These are phyloP conservation scores for Kazachstania africana DNA, from an alignment of 805 yeast genomes.

Conservation along the genomic window DNA sequence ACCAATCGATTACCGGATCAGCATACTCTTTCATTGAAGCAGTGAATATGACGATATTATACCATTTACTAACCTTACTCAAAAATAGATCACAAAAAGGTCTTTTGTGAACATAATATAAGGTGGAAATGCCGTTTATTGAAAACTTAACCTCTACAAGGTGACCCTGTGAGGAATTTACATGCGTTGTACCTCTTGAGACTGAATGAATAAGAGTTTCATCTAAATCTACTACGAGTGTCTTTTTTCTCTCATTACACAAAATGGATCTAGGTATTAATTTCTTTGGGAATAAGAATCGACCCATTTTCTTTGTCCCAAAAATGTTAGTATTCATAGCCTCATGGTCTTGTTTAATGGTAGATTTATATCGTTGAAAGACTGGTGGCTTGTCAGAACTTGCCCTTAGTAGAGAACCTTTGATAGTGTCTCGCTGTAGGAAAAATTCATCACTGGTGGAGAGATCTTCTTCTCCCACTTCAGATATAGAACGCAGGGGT, in stretches of 20 bases:
- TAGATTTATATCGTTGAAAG: constrained; percentile 1
- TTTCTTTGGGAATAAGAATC: constrained; percentile 32
- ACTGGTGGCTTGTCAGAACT: constrained; percentile 2
- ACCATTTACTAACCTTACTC: constrained; percentile 73
- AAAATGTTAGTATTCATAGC: constrained; percentile 5
- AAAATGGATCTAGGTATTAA: constrained; percentile 29
- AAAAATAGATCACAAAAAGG: constrained; percentile 86
- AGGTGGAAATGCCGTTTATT: constrained; percentile 52
- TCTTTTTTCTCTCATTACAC: constrained; percentile 32
- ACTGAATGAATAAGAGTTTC: constrained; percentile 91
- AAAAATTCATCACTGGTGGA: constrained; percentile 20
- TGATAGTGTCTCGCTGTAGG: constrained; percentile 21
- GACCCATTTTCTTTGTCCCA: constrained; percentile 28
- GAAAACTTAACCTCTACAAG: constrained; percentile 70
- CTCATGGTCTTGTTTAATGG: constrained; percentile 1
- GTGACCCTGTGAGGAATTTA: constrained; percentile 33
- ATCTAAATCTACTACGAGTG: constrained; percentile 79
- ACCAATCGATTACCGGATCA: constrained; percentile 90
- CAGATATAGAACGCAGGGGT: too few relatives aligned
- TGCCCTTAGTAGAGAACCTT: constrained; percentile 20
- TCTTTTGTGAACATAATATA: constrained; percentile 83
- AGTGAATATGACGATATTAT: constrained; percentile 79
- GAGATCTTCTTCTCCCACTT: constrained; percentile 17
- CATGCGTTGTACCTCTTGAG: constrained; percentile 38
- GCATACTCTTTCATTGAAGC: constrained; percentile 94